Evolutionary conservation across 768 basidiomycete species (phyloP), one percentile per base, ranked within the genome.

Genomic region (Russula olivacea): DNA sequence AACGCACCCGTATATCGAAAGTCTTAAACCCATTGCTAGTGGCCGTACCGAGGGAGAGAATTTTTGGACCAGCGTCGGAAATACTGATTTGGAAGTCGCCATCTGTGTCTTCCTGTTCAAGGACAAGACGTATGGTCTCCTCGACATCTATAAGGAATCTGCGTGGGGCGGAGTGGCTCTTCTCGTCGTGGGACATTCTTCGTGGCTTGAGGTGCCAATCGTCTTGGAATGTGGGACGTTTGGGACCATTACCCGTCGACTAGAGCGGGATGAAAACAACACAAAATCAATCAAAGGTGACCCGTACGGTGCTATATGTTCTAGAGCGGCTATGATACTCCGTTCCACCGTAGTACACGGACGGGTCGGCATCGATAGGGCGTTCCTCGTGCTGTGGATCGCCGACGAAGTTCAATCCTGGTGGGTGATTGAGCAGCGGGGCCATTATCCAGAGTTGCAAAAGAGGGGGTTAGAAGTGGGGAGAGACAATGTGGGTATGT

Each of bases 31-130:
- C 96, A 75, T 99, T 99, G 74, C 91, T 93, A 4, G 93, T 93
- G 10, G 93, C 96, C 0, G 96, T 99, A 19, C 96, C 96, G 59
- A 99, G 81, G 0, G 95, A 86, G 81, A 98, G 88, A 73, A 96
- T 82, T 78, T 98, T 99, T 14, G 95, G 95, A 3, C 97, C 95
- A 63, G 93, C 92, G 72, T 99, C 96, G 23, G 90, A 94, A 71
- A 98, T 83, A 68, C 90, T 93, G 72, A 98, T 98, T 74, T 96
- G 93, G 72, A 96, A 93, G 74, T 98, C 93, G 36, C 89, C 90
- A 66, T 98, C 93, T 15, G 96, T 98, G 72, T 99, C 96, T 73
- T 99, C 96, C 73, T 98, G 96, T 75, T 97, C 93, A 32, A 99
- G 85, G 11, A 98, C 87, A 61, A 97, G 85, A 40, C 95, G 87